phyloP scores from a whole-genome alignment of 2,329 filamentous ascomycete genomes.

The Botrytis fragariae region DNA sequence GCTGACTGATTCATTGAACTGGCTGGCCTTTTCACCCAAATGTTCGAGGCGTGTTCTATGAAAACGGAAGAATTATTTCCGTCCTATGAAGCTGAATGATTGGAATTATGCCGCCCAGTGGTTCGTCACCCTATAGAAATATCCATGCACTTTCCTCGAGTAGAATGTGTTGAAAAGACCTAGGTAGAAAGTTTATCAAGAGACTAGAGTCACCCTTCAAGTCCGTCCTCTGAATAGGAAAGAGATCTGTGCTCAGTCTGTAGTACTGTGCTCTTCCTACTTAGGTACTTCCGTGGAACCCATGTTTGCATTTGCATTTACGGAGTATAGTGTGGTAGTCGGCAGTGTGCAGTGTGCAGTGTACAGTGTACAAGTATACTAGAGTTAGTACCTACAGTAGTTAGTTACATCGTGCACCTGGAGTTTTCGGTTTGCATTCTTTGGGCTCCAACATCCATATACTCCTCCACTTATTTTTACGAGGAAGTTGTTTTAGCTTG shows the following conservation, averaged over 20 bases:
- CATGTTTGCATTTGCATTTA: neutral
- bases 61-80: slow-evolving; percentile 19
- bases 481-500: neutral
- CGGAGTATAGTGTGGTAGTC: neutral
- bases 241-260: neutral
- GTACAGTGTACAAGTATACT: neutral
- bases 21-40: neutral
- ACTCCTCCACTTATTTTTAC: neutral
- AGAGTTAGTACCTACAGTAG: neutral
- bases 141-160: slow-evolving; percentile 1
- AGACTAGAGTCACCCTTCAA: neutral
- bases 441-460: neutral
- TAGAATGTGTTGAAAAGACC: neutral
- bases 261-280: neutral
- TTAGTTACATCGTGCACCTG: slow-evolving; percentile 9
- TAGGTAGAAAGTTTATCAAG: neutral
- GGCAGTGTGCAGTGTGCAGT: neutral
- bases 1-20: neutral
- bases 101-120: neutral
- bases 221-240: neutral
- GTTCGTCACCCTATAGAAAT: slow-evolving; percentile 15
- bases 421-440: slow-evolving; percentile 4
- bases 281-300: neutral
- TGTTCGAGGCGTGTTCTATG: slow-evolving; percentile 11
- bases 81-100: neutral